Evolutionary conservation across 352 stramenopile genomes (phyloP).

Genomic region (Blastocystis sp.): DNA sequence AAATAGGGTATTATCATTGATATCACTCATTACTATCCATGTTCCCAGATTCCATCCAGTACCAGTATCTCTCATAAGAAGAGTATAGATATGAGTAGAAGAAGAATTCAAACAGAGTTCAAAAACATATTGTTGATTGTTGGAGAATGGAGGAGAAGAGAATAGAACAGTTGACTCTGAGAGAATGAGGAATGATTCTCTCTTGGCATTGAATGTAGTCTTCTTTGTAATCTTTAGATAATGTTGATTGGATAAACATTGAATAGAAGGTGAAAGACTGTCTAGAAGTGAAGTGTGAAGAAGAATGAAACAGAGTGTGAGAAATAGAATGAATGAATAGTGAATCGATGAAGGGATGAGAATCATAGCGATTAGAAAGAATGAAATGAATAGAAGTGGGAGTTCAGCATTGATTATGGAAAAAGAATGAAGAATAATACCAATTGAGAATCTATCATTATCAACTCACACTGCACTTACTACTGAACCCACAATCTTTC

Average conservation of each 20-base stretch:
- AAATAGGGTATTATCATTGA: conserved; percentile 7
- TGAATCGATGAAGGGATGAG: too few species aligned
- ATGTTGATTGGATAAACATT: background rate
- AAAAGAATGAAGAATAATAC: too few species aligned
- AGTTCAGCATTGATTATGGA: too few species aligned
- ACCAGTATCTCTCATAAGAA: background rate
- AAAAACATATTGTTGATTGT: background rate
- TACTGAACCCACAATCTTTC: too few species aligned
- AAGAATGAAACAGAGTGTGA: background rate
- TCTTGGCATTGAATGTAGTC: background rate
- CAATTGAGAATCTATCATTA: too few species aligned
- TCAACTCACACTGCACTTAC: too few species aligned
- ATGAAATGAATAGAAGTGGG: too few species aligned
- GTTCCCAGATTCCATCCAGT: background rate
- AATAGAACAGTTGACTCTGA: background rate
- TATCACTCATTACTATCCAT: background rate
- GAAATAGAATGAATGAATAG: too few species aligned
- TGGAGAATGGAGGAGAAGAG: background rate
- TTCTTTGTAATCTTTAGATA: conserved; percentile 29
- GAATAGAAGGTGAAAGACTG: background rate
- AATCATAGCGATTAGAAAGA: too few species aligned
- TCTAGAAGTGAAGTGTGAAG: background rate
- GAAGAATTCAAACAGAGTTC: conserved; percentile 6
- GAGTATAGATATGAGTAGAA: background rate
- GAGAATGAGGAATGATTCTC: conserved; percentile 17